Evolutionary conservation across 139 green algal genomes (phyloP), one percentile per base, ranked within the genome.

Genomic region (Klebsormidium nitens): DNA sequence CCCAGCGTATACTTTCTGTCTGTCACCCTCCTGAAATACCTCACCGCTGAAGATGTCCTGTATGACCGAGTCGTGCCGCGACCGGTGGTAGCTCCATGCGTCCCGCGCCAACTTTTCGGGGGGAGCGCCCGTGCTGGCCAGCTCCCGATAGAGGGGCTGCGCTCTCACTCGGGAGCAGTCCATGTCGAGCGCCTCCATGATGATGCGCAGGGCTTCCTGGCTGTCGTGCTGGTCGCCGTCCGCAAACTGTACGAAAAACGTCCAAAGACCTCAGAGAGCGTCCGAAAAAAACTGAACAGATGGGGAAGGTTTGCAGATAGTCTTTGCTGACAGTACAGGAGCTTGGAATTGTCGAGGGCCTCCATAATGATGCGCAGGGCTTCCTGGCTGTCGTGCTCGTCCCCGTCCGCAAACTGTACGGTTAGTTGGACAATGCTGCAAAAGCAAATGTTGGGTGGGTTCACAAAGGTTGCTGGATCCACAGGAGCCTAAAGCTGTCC

Each of bases 131-230:
- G 84, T 80, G 34, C 79, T 65, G 32, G 57, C 63, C 58, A 90
- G 82, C 81, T 90, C 82, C 38, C 70, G 62, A 75, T 88, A 90
- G 36, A 44, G 42, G 0, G 83, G 79, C 77, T 52, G 44, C 17
- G 44, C 14, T 14, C 44, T 52, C 14, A 14, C 44, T 52, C 14
- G 44, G 44, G 14, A 95, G 61, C 95, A 82, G 81, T 98, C 93
- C 77, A 96, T 91, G 75, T 97, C 90, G 72, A 97, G 75, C 3
- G 89, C 88, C 60, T 97, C 93, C 62, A 98, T 78, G 72, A 97
- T 83, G 71, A 93, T 95, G 1, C 88, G 86, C 46, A 98, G 82
- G 68, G 97, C 86, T 66, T 79, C 72, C 78, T 92, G 90, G 40
- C 57, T 77, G 78, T 98, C 93, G 63, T 98, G 93, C 84, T 98